phyloP scores from a whole-genome alignment of 2,329 filamentous ascomycete species.

The Trichoderma asperellum region DNA sequence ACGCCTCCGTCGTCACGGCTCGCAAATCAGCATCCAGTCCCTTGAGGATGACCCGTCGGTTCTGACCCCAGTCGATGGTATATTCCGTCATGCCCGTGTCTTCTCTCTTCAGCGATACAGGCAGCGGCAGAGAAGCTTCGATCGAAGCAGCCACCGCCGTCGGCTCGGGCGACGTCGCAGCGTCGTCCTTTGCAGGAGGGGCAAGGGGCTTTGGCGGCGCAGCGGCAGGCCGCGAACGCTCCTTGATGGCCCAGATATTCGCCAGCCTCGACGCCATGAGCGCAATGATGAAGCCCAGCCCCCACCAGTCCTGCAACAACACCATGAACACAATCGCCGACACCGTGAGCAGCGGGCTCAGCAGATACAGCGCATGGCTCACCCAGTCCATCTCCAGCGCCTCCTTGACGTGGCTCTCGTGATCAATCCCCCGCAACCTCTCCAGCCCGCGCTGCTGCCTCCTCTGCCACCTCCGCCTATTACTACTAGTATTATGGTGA shows the following conservation, averaged over 20 bases:
- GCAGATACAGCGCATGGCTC: slow-evolving; percentile 54
- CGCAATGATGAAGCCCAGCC: slow-evolving; percentile 50
- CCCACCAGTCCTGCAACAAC: slow-evolving; percentile 57
- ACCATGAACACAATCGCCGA: slow-evolving; percentile 50
- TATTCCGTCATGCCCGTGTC: slow-evolving; percentile 47
- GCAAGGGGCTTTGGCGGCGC: background rate
- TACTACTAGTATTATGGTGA: too few species aligned
- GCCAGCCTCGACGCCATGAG: slow-evolving; percentile 59
- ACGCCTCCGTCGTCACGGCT: slow-evolving; percentile 60
- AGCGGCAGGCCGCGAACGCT: slow-evolving; percentile 42
- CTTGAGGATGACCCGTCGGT: slow-evolving; percentile 56
- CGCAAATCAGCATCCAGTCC: slow-evolving; percentile 61
- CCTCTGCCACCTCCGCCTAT: slow-evolving; percentile 1
- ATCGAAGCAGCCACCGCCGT: background rate
- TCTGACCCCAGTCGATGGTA: slow-evolving; percentile 56
- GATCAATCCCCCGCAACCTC: slow-evolving; percentile 26
- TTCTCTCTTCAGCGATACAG: background rate
- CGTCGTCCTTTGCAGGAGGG: background rate
- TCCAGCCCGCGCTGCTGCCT: background rate
- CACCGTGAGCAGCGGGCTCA: slow-evolving; percentile 52
- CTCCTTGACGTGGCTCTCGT: background rate
- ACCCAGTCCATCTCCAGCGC: slow-evolving; percentile 48
- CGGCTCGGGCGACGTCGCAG: background rate
- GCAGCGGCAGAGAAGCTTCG: background rate
- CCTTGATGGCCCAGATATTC: slow-evolving; percentile 61